Percentiles rank a stretch among this genome's conserved stretches.
phyloP scores from a whole-genome alignment of 306 rosid genomes.

The Senna siamea region DNA sequence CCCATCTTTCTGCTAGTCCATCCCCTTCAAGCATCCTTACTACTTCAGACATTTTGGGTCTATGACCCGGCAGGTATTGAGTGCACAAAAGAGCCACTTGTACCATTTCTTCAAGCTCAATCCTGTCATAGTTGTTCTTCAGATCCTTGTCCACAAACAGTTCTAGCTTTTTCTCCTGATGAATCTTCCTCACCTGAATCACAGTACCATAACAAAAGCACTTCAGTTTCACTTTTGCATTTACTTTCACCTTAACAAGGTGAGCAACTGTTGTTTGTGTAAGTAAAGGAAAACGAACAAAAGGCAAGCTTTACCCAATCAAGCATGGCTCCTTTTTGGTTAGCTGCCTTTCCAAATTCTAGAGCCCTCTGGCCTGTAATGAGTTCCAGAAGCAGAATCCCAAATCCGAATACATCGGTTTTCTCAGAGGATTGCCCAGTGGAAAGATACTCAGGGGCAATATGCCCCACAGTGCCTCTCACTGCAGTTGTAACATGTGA shows the following conservation, averaged over 20 bases:
- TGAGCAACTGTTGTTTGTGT: constrained; percentile 8
- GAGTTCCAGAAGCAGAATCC: constrained; percentile 86
- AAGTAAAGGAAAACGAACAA: not conserved
- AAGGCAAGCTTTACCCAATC: constrained; percentile 68
- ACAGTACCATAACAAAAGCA: too few relatives aligned
- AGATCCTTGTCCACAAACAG: constrained; percentile 90
- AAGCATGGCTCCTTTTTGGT: constrained; percentile 94
- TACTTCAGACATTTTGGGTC: constrained; percentile 95
- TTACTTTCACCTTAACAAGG: too few relatives aligned
- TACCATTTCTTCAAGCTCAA: constrained; percentile 87
- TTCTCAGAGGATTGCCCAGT: constrained; percentile 97
- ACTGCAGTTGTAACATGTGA: constrained; percentile 97
- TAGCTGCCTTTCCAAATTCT: constrained; percentile 83
- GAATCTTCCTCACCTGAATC: constrained; percentile 78
- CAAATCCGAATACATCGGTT: constrained; percentile 95
- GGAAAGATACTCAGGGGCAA: constrained; percentile 94
- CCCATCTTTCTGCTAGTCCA: constrained; percentile 91
- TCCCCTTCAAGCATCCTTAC: constrained; percentile 97
- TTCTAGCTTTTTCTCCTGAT: constrained; percentile 80
- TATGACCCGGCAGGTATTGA: constrained; percentile 80
- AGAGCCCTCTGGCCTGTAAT: constrained; percentile 88
- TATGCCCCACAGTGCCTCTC: constrained; percentile 93
- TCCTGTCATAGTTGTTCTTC: constrained; percentile 67
- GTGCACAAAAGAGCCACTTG: constrained; percentile 91
- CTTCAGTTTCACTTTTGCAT: not conserved